Evolutionary conservation across 2,329 filamentous ascomycete species (phyloP).

Genomic region (Penicillium glabrum): DNA sequence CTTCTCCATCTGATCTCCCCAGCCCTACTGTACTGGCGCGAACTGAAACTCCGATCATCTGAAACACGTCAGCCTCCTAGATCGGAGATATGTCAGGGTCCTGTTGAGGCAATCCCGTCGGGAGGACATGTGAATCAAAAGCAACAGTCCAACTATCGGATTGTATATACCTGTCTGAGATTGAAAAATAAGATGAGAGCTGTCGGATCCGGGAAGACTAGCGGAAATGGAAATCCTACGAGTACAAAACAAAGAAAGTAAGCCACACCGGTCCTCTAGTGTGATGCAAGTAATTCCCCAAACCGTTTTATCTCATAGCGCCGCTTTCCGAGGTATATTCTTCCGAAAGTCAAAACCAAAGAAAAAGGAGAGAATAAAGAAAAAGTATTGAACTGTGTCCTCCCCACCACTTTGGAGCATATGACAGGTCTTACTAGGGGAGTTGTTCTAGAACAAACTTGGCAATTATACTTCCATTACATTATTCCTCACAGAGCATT

Average conservation of each 20-base stretch:
- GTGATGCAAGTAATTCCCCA: neutral
- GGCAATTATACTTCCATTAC: neutral
- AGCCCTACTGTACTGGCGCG: constrained; percentile 7
- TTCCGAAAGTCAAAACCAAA: neutral
- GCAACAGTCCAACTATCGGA: neutral
- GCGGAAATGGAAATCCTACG: neutral
- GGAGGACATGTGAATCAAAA: neutral
- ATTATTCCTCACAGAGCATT: constrained; percentile 56
- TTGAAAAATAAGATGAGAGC: neutral
- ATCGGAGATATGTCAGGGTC: neutral
- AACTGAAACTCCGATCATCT: constrained; percentile 7
- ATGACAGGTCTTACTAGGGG: neutral
- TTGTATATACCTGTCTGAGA: neutral
- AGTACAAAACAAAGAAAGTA: neutral
- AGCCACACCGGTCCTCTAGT: neutral
- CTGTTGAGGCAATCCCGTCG: neutral
- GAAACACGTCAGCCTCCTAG: neutral
- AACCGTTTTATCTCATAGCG: neutral
- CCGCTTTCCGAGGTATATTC: neutral
- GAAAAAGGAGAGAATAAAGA: neutral
- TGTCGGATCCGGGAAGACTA: neutral
- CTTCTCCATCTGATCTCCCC: neutral
- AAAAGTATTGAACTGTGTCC: neutral
- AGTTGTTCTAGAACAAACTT: too few relatives aligned
- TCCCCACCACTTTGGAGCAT: neutral